A percentile compares a stretch with the other conserved stretches of the same genome.
Conservation (phyloP, 306 rosid genomes). For the Quercus aquifolioides region DNA sequence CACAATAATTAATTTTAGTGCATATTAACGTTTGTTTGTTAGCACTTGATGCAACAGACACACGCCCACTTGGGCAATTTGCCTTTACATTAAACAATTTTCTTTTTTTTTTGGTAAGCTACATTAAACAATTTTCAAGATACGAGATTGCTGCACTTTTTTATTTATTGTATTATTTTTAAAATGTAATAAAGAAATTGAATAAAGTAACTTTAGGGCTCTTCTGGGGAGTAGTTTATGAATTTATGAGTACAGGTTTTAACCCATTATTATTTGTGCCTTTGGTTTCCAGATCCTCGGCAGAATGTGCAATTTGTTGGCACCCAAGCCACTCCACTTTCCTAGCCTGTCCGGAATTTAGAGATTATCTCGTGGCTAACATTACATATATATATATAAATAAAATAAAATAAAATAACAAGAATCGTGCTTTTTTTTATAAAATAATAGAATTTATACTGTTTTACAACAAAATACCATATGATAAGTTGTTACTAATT, state of each 20-base stretch:
- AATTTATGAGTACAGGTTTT: neutral
- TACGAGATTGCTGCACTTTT: neutral
- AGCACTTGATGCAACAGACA: slow-evolving; percentile 7
- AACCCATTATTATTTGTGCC: neutral
- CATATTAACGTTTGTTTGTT: neutral
- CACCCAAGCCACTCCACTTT: neutral
- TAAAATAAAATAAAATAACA: neutral
- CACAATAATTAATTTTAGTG: neutral
- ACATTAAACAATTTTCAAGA: neutral
- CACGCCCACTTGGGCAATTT: slow-evolving; percentile 26
- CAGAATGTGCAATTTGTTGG: neutral
- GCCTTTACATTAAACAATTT: slow-evolving; percentile 6
- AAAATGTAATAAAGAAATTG: neutral
- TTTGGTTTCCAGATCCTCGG: neutral
- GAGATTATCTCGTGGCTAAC: neutral
- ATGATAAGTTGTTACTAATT: too few species aligned
- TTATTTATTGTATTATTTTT: too few species aligned
- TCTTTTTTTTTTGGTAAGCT: too few species aligned
- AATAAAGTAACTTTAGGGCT: neutral
- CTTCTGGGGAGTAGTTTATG: neutral
- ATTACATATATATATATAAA: neutral
- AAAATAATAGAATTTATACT: too few species aligned
- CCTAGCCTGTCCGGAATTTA: neutral
- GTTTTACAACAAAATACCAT: too few species aligned
- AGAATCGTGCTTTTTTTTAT: neutral